Evolutionary conservation across 2,329 filamentous ascomycete species (phyloP).

Genomic region (Colletotrichum acutatum): DNA sequence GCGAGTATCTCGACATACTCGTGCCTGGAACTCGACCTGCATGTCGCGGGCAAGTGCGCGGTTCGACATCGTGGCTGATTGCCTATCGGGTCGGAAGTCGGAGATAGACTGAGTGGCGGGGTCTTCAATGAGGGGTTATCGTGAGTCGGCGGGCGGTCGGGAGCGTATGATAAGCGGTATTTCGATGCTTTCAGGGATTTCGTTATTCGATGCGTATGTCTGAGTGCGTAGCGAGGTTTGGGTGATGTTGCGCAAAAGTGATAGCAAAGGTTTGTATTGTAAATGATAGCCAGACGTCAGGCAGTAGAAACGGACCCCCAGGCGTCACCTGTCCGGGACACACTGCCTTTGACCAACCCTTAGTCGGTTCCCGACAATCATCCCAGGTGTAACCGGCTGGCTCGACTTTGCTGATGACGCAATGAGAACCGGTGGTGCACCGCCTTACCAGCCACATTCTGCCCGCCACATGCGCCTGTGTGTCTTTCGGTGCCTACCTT

Average conservation of each 20-base stretch:
- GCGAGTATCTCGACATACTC: slow-evolving; percentile 48
- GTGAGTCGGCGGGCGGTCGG: not conserved
- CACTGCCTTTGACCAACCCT: not conserved
- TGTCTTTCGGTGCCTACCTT: not conserved
- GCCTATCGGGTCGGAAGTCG: not conserved
- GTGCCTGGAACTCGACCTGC: slow-evolving; percentile 72
- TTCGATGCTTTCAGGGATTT: not conserved
- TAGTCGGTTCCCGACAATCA: not conserved
- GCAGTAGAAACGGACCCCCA: not conserved
- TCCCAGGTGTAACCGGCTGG: not conserved
- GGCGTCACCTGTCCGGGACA: not conserved
- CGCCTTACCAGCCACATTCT: not conserved
- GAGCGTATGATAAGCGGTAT: not conserved
- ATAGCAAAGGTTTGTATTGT: not conserved
- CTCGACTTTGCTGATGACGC: not conserved
- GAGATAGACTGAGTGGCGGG: not conserved
- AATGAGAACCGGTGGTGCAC: not conserved
- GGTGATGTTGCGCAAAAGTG: not conserved
- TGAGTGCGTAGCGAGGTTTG: not conserved
- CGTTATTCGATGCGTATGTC: not conserved
- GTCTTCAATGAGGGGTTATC: not conserved
- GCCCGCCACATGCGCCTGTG: not conserved
- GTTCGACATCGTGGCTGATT: slow-evolving; percentile 61
- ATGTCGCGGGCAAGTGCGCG: slow-evolving; percentile 69
- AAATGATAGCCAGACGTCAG: not conserved